These are phyloP conservation scores for Saccharomycopsis amapae DNA, from an alignment of 805 yeast species.

Conservation along the genomic window DNA sequence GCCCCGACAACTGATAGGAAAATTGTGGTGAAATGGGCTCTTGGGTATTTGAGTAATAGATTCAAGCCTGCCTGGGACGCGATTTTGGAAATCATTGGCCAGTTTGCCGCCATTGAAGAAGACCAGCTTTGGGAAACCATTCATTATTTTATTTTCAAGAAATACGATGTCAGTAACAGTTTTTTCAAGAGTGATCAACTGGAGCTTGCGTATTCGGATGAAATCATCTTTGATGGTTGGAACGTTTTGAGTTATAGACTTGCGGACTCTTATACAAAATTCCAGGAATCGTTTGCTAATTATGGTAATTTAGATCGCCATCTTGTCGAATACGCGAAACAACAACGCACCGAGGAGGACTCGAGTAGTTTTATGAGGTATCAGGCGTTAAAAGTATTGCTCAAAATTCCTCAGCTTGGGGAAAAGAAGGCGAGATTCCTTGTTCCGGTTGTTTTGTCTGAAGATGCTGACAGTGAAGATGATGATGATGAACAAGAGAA, in stretches of 20 bases:
- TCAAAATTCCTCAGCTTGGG: constrained; percentile 55
- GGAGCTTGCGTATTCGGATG: too few relatives aligned
- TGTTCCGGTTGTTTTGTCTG: constrained; percentile 49
- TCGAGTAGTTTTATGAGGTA: constrained; percentile 44
- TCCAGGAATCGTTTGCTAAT: constrained; percentile 26
- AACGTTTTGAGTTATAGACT: constrained; percentile 34
- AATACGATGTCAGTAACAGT: constrained; percentile 19
- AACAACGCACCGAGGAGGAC: constrained; percentile 31
- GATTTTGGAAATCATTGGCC: constrained; percentile 52
- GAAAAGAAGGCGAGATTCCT: constrained; percentile 54
- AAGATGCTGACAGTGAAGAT: constrained; percentile 26
- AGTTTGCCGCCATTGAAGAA: constrained; percentile 36
- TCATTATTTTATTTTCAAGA: constrained; percentile 34
- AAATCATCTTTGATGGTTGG: too few relatives aligned
- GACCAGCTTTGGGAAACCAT: constrained; percentile 44
- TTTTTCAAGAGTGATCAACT: too few relatives aligned
- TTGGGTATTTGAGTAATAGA: constrained; percentile 66
- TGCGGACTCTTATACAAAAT: constrained; percentile 32
- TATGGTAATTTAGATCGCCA: constrained; percentile 33
- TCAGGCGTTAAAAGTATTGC: constrained; percentile 52
- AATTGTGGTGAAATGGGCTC: constrained; percentile 42
- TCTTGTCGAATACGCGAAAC: constrained; percentile 33
- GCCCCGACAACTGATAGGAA: constrained; percentile 1
- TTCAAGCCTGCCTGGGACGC: constrained; percentile 87
- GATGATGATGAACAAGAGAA: constrained; percentile 20